phyloP scores from a whole-genome alignment of 116 monocot genomes.

The Papilionanthe hybrid region DNA sequence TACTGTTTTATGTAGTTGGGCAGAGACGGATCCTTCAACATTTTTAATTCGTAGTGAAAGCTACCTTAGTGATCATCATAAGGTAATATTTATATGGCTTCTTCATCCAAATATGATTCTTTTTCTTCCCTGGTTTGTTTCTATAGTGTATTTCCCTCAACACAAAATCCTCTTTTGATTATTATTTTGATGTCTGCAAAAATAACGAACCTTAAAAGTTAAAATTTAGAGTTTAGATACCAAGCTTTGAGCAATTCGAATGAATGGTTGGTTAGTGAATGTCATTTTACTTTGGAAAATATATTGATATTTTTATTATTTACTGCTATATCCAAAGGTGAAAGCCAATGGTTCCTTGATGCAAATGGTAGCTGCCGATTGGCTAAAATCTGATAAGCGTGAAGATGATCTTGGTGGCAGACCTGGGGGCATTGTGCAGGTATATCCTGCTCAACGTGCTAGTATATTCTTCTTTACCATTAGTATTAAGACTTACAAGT shows the following conservation, averaged over 20 bases:
- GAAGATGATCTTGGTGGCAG: slow-evolving; percentile 96
- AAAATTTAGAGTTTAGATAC: neutral
- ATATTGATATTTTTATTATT: neutral
- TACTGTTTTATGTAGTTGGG: slow-evolving; percentile 56
- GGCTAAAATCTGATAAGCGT: slow-evolving; percentile 89
- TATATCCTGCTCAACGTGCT: slow-evolving; percentile 13
- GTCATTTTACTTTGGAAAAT: neutral
- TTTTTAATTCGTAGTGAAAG: slow-evolving; percentile 82
- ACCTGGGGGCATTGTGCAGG: slow-evolving; percentile 89
- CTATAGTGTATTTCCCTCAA: neutral
- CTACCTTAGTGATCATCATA: slow-evolving; percentile 69
- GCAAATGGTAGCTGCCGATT: slow-evolving; percentile 98
- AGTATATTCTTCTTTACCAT: neutral
- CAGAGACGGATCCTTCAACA: slow-evolving; percentile 76
- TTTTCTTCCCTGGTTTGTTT: neutral
- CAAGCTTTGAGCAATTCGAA: too few relatives aligned
- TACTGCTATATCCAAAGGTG: slow-evolving; percentile 30
- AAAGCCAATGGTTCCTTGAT: slow-evolving; percentile 83
- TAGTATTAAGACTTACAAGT: neutral
- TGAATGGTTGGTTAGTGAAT: neutral
- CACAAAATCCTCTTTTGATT: neutral
- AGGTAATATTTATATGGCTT: slow-evolving; percentile 36
- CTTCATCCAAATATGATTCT: neutral
- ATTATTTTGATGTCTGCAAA: neutral
- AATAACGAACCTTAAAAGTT: neutral